Evolutionary conservation across 495 filamentous ascomycete genomes (phyloP).

Genomic region (Aspergillus conjunctus): DNA sequence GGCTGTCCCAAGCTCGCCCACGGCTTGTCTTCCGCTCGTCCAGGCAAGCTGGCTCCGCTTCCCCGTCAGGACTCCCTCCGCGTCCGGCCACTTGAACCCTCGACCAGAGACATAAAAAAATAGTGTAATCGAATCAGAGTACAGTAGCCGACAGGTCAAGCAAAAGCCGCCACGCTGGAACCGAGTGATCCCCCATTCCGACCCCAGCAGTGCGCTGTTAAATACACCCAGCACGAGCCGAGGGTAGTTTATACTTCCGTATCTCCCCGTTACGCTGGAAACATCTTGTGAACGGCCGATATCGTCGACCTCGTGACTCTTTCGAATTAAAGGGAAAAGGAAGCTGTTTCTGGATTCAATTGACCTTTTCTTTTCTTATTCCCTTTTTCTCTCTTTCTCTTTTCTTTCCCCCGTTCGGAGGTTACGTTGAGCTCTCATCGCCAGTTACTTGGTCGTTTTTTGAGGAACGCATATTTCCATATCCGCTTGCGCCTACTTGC

Average conservation of each 20-base stretch:
- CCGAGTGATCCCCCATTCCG: slow-evolving; percentile 32
- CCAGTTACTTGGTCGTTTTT: slow-evolving; percentile 16
- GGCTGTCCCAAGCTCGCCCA: slow-evolving; percentile 7
- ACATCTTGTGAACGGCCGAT: slow-evolving; percentile 28
- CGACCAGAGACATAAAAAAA: slow-evolving; percentile 5
- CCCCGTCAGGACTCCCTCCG: slow-evolving; percentile 41
- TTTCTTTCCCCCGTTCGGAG: slow-evolving; percentile 8
- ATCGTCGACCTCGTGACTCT: slow-evolving; percentile 24
- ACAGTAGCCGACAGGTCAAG: not conserved
- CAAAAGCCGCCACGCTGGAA: slow-evolving; percentile 38
- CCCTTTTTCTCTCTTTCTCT: slow-evolving; percentile 11
- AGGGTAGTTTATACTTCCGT: slow-evolving; percentile 36
- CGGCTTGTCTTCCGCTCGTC: slow-evolving; percentile 46
- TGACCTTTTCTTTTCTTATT: slow-evolving; percentile 9
- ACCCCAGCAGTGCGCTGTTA: slow-evolving; percentile 17
- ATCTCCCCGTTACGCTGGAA: slow-evolving; percentile 26
- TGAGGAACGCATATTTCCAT: slow-evolving; percentile 16
- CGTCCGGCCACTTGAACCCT: slow-evolving; percentile 10
- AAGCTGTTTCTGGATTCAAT: slow-evolving; percentile 5
- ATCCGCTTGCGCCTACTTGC: not conserved
- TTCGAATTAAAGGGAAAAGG: slow-evolving; percentile 16
- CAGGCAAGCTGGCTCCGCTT: slow-evolving; percentile 44
- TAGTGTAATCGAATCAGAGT: too few relatives aligned
- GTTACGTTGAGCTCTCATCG: not conserved
- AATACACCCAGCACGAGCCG: slow-evolving; percentile 23